Evolutionary conservation across 1,284 basidiomycete species (phyloP).

Genomic region (Pseudozyma sp.): DNA sequence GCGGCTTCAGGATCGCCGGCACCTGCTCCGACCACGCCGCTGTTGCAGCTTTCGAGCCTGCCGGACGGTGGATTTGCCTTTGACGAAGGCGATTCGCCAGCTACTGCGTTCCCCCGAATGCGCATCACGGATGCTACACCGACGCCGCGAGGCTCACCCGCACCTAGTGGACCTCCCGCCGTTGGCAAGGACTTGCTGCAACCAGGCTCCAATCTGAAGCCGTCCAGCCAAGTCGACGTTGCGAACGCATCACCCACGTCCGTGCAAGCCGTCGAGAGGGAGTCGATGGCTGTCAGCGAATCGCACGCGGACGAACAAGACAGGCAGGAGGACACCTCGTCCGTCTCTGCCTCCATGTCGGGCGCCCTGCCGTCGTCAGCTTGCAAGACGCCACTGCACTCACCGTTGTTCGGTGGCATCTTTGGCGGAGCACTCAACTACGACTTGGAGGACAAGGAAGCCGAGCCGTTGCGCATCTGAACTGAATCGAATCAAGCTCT

Average conservation of each 20-base stretch:
- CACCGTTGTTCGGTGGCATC: constrained; percentile 61
- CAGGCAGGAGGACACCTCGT: constrained; percentile 12
- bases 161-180: constrained; percentile 22
- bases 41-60: constrained; percentile 28
- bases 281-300: constrained; percentile 7
- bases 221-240: constrained; percentile 8
- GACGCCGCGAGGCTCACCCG: constrained; percentile 57
- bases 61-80: constrained; percentile 14
- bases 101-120: constrained; percentile 56
- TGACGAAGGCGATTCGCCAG: constrained; percentile 51
- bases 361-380: constrained; percentile 54
- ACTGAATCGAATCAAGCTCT: background rate
- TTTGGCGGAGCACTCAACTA: constrained; percentile 54
- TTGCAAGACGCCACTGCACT: constrained; percentile 57
- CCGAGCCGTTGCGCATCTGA: constrained; percentile 46
- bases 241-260: background rate
- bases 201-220: constrained; percentile 19
- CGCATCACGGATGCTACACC: constrained; percentile 60
- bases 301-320: constrained; percentile 1
- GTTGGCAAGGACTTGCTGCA: constrained; percentile 43
- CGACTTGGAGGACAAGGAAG: constrained; percentile 52
- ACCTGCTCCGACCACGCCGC: constrained; percentile 37
- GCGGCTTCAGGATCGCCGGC: constrained; percentile 33
- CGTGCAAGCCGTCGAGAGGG: background rate
- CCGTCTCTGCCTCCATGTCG: constrained; percentile 15